Percentiles rank a stretch among this genome's conserved stretches.
Conservation (phyloP, 2,329 filamentous ascomycete species). For the Neurospora sp. region DNA sequence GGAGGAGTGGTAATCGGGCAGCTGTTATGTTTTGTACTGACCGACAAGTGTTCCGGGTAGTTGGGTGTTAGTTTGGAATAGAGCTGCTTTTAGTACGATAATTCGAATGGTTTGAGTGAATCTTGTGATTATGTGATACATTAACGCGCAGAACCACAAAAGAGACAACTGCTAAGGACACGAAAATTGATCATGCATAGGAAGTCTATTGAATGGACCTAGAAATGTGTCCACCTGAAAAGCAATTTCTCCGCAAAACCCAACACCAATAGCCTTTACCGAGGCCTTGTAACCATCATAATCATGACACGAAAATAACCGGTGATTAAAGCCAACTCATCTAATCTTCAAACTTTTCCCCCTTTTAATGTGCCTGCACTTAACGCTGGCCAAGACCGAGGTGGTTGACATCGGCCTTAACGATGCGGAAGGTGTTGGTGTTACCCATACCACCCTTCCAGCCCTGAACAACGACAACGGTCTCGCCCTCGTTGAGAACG, state of each 20-base stretch:
- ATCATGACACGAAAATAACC: not conserved
- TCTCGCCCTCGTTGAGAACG: constrained; percentile 61
- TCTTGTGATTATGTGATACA: not conserved
- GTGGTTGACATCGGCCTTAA: constrained; percentile 49
- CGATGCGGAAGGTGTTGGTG: constrained; percentile 68
- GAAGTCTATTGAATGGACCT: not conserved
- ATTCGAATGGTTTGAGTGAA: not conserved
- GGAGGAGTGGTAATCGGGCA: not conserved
- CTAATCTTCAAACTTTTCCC: not conserved
- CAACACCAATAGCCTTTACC: not conserved
- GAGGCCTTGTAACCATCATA: not conserved
- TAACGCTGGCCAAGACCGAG: constrained; percentile 41
- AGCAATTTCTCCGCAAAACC: not conserved
- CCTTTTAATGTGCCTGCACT: not conserved
- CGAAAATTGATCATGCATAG: not conserved
- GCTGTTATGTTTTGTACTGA: not conserved
- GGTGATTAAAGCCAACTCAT: not conserved
- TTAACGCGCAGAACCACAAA: not conserved
- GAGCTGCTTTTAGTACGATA: not conserved
- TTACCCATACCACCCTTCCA: constrained; percentile 88
- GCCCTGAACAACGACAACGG: constrained; percentile 76
- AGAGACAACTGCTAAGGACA: not conserved
- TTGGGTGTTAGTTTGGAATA: not conserved
- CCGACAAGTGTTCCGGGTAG: not conserved
- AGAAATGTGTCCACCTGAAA: not conserved